Evolutionary conservation across 768 basidiomycete genomes (phyloP), one percentile per base, ranked within the genome.

Genomic region (Fomitopsis serialis): DNA sequence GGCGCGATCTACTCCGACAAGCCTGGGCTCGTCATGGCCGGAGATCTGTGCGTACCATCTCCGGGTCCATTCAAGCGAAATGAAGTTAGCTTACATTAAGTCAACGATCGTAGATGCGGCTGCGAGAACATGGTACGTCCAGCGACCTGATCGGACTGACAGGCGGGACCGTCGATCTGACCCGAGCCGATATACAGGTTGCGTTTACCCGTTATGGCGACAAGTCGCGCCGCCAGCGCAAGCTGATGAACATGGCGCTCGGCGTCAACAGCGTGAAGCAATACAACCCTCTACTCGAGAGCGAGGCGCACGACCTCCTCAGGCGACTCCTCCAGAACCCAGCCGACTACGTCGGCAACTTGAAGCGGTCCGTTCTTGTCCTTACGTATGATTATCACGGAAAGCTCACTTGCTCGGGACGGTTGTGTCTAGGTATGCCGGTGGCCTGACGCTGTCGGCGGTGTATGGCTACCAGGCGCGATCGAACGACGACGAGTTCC

Each of bases 1-100:
- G 85, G 87, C 7, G 70, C 77, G 9, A 82, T 88, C 25, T 90
- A 89, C 65, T 83, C 87, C 8, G 89, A 89, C 69, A 87, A 85
- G 65, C 85, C 85, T 0, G 69, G 72, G 23, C 70, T 88, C 22
- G 73, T 85, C 42, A 89, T 91, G 88, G 72, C 70, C 13, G 81
- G 83, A 22, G 86, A 90, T 48, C 71, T 89, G 78, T 88, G 61
- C 62, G 84, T 80, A 23, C 15, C 29, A 5, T 42, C 36, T 8
- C 17, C 15, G 37, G 24, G 44, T 10, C 25, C 48, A 21, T 37
- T 47, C 44, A 36, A 45, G n/a, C 1, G 43, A 10, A 15, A n/a
- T 32, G 23, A 8, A 21, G 46, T 50, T 22, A 52, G 56, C 35
- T 46, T 15, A 52, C 19, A 19, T 10, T 48, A 29, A 48, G 22